Percentiles rank a stretch among this genome's conserved stretches.
phyloP scores from a whole-genome alignment of 441 rosid species.

The Croton laevigatus region DNA sequence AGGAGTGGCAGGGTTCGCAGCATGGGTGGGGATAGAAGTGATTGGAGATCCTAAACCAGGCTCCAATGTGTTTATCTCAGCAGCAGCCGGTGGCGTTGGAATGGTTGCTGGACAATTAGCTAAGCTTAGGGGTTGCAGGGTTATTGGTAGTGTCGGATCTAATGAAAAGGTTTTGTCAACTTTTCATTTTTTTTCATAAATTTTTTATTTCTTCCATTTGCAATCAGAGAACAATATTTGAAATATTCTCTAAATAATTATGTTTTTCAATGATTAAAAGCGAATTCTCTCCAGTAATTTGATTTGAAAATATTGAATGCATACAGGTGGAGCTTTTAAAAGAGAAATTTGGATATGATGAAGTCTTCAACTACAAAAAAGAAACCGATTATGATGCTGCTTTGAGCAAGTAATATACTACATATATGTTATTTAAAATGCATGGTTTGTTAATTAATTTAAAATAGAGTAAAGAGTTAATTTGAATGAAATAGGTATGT shows the following conservation, averaged over 20 bases:
- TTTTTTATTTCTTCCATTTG: no score
- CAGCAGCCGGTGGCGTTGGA: slow-evolving; percentile 55
- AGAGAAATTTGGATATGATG: slow-evolving; percentile 48
- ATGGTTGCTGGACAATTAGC: slow-evolving; percentile 52
- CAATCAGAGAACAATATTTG: no score
- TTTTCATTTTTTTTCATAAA: not conserved
- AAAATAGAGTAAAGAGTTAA: no score
- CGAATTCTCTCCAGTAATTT: no score
- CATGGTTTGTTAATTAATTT: no score
- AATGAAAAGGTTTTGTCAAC: slow-evolving; percentile 36
- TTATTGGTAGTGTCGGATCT: slow-evolving; percentile 48
- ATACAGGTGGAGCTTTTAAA: slow-evolving; percentile 36
- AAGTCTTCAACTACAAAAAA: slow-evolving; percentile 47
- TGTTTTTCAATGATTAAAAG: no score
- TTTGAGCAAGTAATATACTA: slow-evolving; percentile 44
- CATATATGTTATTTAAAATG: no score
- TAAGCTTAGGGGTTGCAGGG: slow-evolving; percentile 47
- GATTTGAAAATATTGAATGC: no score
- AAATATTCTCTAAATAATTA: no score
- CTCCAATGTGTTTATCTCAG: slow-evolving; percentile 40
- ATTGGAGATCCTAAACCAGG: slow-evolving; percentile 40
- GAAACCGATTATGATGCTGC: slow-evolving; percentile 42
- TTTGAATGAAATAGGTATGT: slow-evolving; percentile 26
- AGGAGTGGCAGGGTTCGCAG: slow-evolving; percentile 49
- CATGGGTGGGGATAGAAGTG: slow-evolving; percentile 45